Base-by-base conservation (phyloP, 805 yeast species). In the Sugiyamaella boreocaroliniensis region DNA sequence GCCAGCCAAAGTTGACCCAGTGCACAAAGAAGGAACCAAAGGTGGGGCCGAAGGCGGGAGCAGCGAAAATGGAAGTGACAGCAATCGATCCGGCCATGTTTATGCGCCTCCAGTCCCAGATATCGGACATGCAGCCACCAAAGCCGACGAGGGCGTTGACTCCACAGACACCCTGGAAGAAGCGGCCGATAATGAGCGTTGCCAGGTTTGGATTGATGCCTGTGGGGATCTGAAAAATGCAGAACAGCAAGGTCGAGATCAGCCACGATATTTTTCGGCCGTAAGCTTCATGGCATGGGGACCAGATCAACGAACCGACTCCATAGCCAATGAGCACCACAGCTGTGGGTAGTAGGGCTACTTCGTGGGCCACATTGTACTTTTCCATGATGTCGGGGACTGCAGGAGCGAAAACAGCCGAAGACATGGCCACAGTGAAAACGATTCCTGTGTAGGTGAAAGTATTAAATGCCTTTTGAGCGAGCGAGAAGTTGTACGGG, bases 261-360 rank as follows among this genome's bases (percentile, higher is more conserved):
- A 29, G n/a, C 51, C 76, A 7, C 76, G 59, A 1, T 80, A 57
- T 50, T 82, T 58, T 14, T 79, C 88, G 74, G 50, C 89, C 88
- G 58, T 74, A 83, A 43, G 83, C 61, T 64, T 83, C 89, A 15
- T 85, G 79, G 16, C 82, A 66, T 14, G 88, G 88, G 32, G 86
- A 89, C 82, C 86, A 85, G 43, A 83, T 62, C 48, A 86, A 73
- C 2, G 95, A 92, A 29, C 92, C 89, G 1, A 85, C 76, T 1
- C 90, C 92, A 68, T 85, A 86, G 26, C 93, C 95, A 7, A 40
- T 15, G 20, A 47, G 50, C 3, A 50, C 45, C 50, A 50, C 20
- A 9, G 54, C 53, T n/a, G 48, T 85, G 66, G 22, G 85, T 89
- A 61, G 76, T 85, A 29, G 22, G 9, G 51, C 54, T 4, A 51